Evolutionary conservation across 768 basidiomycete genomes (phyloP), one percentile per base, ranked within the genome.

Genomic region (Holtermannia corniformis): DNA sequence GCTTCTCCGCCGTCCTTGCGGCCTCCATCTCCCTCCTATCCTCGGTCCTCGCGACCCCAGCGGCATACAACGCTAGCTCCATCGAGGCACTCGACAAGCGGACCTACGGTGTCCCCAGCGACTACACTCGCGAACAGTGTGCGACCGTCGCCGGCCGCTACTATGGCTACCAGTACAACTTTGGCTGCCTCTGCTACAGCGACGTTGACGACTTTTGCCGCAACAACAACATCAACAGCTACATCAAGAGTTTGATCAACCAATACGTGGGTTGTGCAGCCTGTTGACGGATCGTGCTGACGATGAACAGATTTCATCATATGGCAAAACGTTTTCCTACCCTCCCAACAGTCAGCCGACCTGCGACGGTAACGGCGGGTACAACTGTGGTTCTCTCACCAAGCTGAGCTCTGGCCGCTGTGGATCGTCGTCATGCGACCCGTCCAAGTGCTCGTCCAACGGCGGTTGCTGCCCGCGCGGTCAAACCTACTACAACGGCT

Each of bases 291-390:
- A 11, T 26, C 23, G 26, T 19, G 54, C 59, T 60, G 51, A 61
- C 51, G 13, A 11, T 28, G 19, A 40, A 21, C 32, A 59, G 62
- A 56, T 57, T 40, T 28, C 28, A 13, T 43, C 47, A 25, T 20
- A 50, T 27, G 59, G 56, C 27, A 27, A 20, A 14, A 57, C 54
- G 1, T 45, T 45, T 40, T 46, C 20, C 37, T 69, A 61, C 56
- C 67, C 67, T 20, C 41, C 58, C 50, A 58, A 65, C 56, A 51
- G 62, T 24, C 64, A 65, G 40, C 67, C 67, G 12, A 62, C 55
- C n/a, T 69, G 67, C 55, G 61, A 69, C 43, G 60, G 57, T 26
- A 41, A 50, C 49, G 67, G 67, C 24, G 60, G 59, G 14, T 69
- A 61, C 59, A 57, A 53, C 41, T 69, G 67, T 50, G 64, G 64